These are phyloP conservation scores for Fusarium sp. DNA, from an alignment of 2,329 filamentous ascomycete genomes.

Conservation along the genomic window DNA sequence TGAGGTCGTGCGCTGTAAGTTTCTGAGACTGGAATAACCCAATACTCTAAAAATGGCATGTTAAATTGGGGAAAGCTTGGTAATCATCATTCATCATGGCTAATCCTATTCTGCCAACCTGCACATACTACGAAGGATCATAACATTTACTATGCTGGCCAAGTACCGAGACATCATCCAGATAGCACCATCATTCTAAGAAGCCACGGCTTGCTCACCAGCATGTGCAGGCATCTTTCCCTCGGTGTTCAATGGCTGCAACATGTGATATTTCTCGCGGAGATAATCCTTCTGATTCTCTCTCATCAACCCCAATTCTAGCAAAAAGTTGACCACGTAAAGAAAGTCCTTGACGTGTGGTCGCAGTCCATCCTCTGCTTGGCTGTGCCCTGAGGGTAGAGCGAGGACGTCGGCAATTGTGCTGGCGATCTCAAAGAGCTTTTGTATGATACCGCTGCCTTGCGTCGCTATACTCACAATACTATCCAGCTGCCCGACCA, in stretches of 20 bases:
- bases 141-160: not conserved
- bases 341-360: conserved; percentile 64
- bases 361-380: conserved; percentile 55
- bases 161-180: not conserved
- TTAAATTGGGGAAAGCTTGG: not conserved
- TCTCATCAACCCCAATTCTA: conserved; percentile 60
- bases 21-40: not conserved
- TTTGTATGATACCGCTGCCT: conserved; percentile 66
- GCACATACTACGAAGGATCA: not conserved
- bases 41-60: not conserved
- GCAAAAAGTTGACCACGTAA: conserved; percentile 61
- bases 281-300: conserved; percentile 56
- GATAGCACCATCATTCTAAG: not conserved
- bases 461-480: conserved; percentile 62
- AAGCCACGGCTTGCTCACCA: conserved; percentile 17
- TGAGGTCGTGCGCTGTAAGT: not conserved
- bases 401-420: conserved; percentile 69
- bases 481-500: conserved; percentile 50
- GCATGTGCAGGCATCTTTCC: conserved; percentile 12
- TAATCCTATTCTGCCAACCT: not conserved
- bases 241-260: conserved; percentile 45
- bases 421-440: conserved; percentile 69
- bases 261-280: conserved; percentile 52
- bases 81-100: conserved; percentile 16
- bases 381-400: conserved; percentile 55